phyloP scores from a whole-genome alignment of 2,329 filamentous ascomycete genomes.

The Arachnopeziza araneosa region DNA sequence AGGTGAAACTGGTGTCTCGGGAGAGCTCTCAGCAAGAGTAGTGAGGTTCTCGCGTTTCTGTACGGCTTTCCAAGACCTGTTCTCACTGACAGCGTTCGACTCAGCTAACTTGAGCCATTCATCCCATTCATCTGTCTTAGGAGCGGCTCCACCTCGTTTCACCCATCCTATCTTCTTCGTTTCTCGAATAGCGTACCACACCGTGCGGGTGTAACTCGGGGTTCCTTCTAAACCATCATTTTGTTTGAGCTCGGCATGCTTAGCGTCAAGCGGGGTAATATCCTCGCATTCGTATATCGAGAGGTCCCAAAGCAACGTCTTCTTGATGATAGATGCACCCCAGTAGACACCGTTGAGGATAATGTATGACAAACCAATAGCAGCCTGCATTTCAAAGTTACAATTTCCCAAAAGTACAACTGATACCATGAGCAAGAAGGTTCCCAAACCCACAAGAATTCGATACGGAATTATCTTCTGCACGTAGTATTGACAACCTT shows the following conservation, averaged over 20 bases:
- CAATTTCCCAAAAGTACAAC: constrained; percentile 59
- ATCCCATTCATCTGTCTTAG: constrained; percentile 47
- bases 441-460: constrained; percentile 50
- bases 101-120: constrained; percentile 48
- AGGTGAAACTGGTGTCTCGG: constrained; percentile 1
- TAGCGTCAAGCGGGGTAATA: constrained; percentile 37
- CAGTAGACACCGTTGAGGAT: constrained; percentile 56
- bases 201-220: constrained; percentile 48
- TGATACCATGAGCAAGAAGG: constrained; percentile 54
- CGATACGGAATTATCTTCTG: constrained; percentile 36
- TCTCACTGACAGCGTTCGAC: constrained; percentile 30
- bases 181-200: constrained; percentile 55
- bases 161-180: constrained; percentile 50
- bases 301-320: constrained; percentile 51
- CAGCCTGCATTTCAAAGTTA: constrained; percentile 53
- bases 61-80: constrained; percentile 42
- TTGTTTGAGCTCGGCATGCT: constrained; percentile 31
- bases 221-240: constrained; percentile 34
- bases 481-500: constrained; percentile 53
- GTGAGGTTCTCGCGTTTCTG: constrained; percentile 45
- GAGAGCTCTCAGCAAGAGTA: constrained; percentile 14
- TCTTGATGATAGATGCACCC: constrained; percentile 34
- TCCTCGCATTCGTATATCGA: constrained; percentile 42
- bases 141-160: constrained; percentile 44
- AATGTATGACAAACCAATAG: constrained; percentile 53